Evolutionary conservation across 176 grass and related monocot species (phyloP).

Genomic region (Thinopyrum elongatum): DNA sequence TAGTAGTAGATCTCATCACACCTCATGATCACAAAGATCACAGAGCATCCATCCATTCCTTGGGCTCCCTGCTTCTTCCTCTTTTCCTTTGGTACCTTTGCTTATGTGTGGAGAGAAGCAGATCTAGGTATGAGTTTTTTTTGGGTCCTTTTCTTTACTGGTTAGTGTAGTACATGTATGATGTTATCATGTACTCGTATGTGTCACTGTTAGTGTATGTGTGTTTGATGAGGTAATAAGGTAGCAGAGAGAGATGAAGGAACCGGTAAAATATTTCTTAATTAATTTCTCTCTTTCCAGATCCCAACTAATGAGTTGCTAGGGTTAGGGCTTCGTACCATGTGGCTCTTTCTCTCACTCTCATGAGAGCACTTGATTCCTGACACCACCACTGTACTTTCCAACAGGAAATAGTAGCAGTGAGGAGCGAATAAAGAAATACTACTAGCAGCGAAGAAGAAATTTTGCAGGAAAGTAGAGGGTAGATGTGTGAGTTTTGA

Average conservation of each 20-base stretch:
- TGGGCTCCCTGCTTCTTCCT: slow-evolving; percentile 16
- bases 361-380: slow-evolving; percentile 26
- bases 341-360: background rate
- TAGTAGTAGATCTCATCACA: slow-evolving; percentile 53
- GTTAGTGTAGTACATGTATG: slow-evolving; percentile 4
- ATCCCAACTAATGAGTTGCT: slow-evolving; percentile 13
- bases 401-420: background rate
- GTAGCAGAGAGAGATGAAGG: background rate
- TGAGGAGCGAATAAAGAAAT: background rate
- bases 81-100: slow-evolving; percentile 48
- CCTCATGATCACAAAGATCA: slow-evolving; percentile 48
- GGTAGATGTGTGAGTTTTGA: background rate
- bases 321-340: slow-evolving; percentile 42
- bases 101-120: slow-evolving; percentile 40
- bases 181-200: background rate
- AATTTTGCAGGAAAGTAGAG: background rate
- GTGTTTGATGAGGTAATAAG: slow-evolving; percentile 25
- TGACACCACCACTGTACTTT: slow-evolving; percentile 48
- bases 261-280: background rate
- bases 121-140: slow-evolving; percentile 32
- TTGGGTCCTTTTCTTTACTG: slow-evolving; percentile 16
- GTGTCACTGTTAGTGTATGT: slow-evolving; percentile 23
- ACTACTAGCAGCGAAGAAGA: background rate
- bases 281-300: background rate
- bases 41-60: slow-evolving; percentile 26